These are phyloP conservation scores for Podila minutissima DNA, from an alignment of 192 early-diverging fungal genomes.

Conservation along the genomic window DNA sequence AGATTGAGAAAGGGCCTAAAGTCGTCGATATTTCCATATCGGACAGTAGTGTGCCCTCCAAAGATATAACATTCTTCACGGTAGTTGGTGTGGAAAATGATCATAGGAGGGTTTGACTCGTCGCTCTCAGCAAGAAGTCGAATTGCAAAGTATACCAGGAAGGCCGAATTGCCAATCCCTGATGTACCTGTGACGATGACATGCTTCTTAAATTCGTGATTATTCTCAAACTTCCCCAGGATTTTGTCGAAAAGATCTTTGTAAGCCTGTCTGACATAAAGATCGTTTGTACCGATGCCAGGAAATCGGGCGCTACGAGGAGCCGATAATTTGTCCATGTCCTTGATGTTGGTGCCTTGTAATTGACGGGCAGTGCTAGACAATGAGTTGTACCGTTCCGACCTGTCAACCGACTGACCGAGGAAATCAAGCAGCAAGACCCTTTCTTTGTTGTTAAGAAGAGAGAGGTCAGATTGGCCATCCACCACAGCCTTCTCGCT, in stretches of 20 bases:
- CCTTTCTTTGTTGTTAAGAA: conserved; percentile 30
- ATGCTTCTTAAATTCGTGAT: conserved; percentile 5
- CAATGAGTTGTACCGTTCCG: not conserved
- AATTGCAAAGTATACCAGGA: conserved; percentile 45
- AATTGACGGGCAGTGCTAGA: not conserved
- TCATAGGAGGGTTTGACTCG: conserved; percentile 17
- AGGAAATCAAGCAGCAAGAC: conserved; percentile 12
- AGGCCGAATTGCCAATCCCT: conserved; percentile 48
- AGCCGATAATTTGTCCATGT: conserved; percentile 6
- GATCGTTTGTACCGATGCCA: conserved; percentile 9
- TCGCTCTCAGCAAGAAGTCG: conserved; percentile 28
- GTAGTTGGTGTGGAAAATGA: conserved; percentile 22
- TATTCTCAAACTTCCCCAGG: not conserved
- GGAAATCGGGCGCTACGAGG: not conserved
- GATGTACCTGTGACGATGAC: conserved; percentile 41
- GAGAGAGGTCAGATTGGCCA: conserved; percentile 7
- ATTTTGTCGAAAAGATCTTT: conserved; percentile 20
- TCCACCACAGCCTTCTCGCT: conserved; percentile 17
- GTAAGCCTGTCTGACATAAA: conserved; percentile 31
- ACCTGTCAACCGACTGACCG: not conserved
- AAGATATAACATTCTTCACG: not conserved
- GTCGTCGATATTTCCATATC: not conserved
- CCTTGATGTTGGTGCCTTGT: not conserved
- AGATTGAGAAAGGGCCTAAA: conserved; percentile 2
- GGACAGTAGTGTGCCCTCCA: conserved; percentile 6